These are phyloP conservation scores for Dactylellina sp. DNA, from an alignment of 2,329 filamentous ascomycete species.

Conservation along the genomic window DNA sequence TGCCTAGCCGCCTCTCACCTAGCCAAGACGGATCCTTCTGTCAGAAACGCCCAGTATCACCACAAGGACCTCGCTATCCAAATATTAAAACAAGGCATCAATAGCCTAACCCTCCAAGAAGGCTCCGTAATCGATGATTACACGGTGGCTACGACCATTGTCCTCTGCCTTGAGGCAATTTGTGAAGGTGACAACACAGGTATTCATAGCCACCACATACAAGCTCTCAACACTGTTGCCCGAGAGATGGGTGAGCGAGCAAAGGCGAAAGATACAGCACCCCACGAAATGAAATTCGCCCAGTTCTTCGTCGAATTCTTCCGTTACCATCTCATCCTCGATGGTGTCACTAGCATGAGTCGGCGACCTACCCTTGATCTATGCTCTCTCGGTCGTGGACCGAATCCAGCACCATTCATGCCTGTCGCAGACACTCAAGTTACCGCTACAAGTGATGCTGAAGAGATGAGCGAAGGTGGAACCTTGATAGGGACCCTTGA, in stretches of 20 bases:
- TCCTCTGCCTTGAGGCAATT: slow-evolving; percentile 73
- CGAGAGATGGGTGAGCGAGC: slow-evolving; percentile 43
- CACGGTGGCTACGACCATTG: slow-evolving; percentile 72
- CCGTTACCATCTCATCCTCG: slow-evolving; percentile 49
- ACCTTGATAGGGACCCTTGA: slow-evolving; percentile 83
- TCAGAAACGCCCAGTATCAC: slow-evolving; percentile 69
- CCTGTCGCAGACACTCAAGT: slow-evolving; percentile 30
- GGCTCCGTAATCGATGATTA: slow-evolving; percentile 67
- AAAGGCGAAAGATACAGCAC: slow-evolving; percentile 34
- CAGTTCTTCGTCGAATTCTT: slow-evolving; percentile 55
- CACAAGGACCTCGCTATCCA: slow-evolving; percentile 65
- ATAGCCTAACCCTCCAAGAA: slow-evolving; percentile 43
- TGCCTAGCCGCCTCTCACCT: slow-evolving; percentile 83
- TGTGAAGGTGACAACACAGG: slow-evolving; percentile 69
- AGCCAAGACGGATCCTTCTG: slow-evolving; percentile 68
- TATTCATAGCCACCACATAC: slow-evolving; percentile 45
- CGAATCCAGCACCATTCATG: slow-evolving; percentile 44
- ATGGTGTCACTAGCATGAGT: slow-evolving; percentile 44
- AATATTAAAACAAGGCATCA: slow-evolving; percentile 53
- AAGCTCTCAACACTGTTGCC: slow-evolving; percentile 40
- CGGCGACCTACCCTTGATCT: slow-evolving; percentile 36
- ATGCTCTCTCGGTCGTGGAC: slow-evolving; percentile 15
- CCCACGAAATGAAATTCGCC: slow-evolving; percentile 44
- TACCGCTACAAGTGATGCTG: slow-evolving; percentile 12
- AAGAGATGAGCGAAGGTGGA: slow-evolving; percentile 67